These are phyloP conservation scores for Cucumis melo DNA, from an alignment of 306 rosid genomes.

Conservation along the genomic window DNA sequence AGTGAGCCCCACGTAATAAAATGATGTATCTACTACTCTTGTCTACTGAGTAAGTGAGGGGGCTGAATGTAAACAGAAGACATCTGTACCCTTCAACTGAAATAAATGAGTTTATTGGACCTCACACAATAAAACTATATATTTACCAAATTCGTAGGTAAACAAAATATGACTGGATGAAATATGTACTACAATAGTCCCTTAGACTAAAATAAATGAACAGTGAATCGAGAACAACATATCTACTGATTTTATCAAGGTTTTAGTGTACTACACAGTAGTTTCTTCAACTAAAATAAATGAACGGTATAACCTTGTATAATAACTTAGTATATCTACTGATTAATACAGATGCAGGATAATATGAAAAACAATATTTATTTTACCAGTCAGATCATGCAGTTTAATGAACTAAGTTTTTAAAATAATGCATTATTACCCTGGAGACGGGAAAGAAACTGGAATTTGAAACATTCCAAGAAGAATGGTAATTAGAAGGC, in stretches of 20 bases:
- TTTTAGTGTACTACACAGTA: background rate
- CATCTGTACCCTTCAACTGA: background rate
- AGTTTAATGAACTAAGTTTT: background rate
- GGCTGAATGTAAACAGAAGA: background rate
- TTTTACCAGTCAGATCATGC: background rate
- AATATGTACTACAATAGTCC: background rate
- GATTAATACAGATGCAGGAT: background rate
- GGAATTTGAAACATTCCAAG: constrained; percentile 18
- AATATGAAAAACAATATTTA: background rate
- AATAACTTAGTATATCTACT: background rate
- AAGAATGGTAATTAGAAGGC: constrained; percentile 34
- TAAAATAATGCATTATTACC: constrained; percentile 29
- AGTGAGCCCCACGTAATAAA: background rate
- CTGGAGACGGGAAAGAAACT: constrained; percentile 31
- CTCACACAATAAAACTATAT: background rate
- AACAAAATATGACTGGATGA: background rate
- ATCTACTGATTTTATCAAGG: background rate
- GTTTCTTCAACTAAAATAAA: background rate
- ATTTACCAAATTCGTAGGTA: background rate
- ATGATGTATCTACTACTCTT: background rate
- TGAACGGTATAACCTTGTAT: background rate
- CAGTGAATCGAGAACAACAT: background rate
- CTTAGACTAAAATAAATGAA: background rate
- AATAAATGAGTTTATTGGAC: background rate
- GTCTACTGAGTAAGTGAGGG: background rate